These are phyloP conservation scores for Nemania sp. DNA, from an alignment of 2,329 filamentous ascomycete species.

Conservation along the genomic window DNA sequence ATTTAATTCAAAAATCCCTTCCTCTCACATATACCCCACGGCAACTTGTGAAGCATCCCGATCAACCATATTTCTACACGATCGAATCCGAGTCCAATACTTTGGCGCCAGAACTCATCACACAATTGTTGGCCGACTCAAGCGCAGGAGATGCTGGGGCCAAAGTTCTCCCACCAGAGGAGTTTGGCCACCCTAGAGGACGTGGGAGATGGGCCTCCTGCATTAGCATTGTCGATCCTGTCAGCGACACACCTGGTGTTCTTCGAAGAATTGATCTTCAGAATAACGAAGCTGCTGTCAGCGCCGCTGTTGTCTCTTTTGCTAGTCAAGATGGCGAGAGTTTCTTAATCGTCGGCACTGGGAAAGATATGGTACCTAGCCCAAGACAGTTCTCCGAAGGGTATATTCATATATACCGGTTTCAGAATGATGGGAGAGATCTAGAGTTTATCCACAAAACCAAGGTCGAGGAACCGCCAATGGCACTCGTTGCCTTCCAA, in stretches of 20 bases:
- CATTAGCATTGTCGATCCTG: slow-evolving; percentile 87
- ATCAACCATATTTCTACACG: slow-evolving; percentile 88
- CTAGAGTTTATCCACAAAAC: slow-evolving; percentile 98
- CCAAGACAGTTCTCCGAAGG: slow-evolving; percentile 77
- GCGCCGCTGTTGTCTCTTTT: slow-evolving; percentile 82
- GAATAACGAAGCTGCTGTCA: slow-evolving; percentile 90
- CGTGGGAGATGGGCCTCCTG: slow-evolving; percentile 93
- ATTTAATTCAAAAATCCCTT: neutral
- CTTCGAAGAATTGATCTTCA: slow-evolving; percentile 80
- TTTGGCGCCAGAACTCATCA: slow-evolving; percentile 75
- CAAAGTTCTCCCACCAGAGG: slow-evolving; percentile 68
- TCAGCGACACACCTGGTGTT: slow-evolving; percentile 69
- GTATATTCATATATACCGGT: slow-evolving; percentile 90
- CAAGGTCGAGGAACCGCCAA: slow-evolving; percentile 83
- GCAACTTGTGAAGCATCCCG: slow-evolving; percentile 84
- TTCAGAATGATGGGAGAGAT: slow-evolving; percentile 83
- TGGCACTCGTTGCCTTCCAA: slow-evolving; percentile 91
- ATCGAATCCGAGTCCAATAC: slow-evolving; percentile 94
- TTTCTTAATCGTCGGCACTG: slow-evolving; percentile 93
- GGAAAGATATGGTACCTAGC: slow-evolving; percentile 82
- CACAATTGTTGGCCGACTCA: slow-evolving; percentile 75
- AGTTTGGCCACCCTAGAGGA: slow-evolving; percentile 87
- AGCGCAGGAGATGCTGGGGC: slow-evolving; percentile 72
- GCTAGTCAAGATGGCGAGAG: slow-evolving; percentile 85
- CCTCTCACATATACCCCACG: slow-evolving; percentile 89